These are phyloP conservation scores for Elongisporangium undulatum DNA, from an alignment of 352 stramenopile species.

Conservation along the genomic window DNA sequence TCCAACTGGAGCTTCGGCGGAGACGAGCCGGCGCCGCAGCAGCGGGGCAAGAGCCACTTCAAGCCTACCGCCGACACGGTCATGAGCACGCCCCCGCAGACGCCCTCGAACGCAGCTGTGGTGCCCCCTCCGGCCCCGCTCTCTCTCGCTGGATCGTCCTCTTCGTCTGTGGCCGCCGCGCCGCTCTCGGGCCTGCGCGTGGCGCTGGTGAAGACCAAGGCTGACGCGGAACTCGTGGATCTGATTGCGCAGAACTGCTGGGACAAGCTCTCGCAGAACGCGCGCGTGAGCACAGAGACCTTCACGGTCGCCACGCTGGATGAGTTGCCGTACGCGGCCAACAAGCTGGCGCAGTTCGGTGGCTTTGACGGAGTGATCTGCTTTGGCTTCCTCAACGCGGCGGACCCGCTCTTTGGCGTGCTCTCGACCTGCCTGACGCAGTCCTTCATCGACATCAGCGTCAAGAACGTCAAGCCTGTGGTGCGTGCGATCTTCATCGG, in stretches of 20 bases:
- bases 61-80: slow-evolving; percentile 15
- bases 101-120: slow-evolving; percentile 8
- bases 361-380: slow-evolving; percentile 74
- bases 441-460: slow-evolving; percentile 81
- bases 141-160: slow-evolving; percentile 5
- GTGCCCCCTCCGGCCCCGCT: slow-evolving; percentile 16
- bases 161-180: slow-evolving; percentile 1
- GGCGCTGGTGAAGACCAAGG: slow-evolving; percentile 72
- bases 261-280: slow-evolving; percentile 27
- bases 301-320: slow-evolving; percentile 70
- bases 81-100: slow-evolving; percentile 36
- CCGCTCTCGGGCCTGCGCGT: slow-evolving; percentile 30
- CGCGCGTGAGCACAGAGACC: slow-evolving; percentile 38
- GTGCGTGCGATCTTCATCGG: slow-evolving; percentile 76
- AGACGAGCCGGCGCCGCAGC: slow-evolving; percentile 22
- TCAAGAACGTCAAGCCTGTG: slow-evolving; percentile 75
- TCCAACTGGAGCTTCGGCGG: slow-evolving; percentile 75
- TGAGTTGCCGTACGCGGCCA: slow-evolving; percentile 77
- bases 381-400: slow-evolving; percentile 70
- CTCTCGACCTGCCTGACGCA: slow-evolving; percentile 54
- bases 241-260: slow-evolving; percentile 64
- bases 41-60: slow-evolving; percentile 13
- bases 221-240: slow-evolving; percentile 70
- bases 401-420: slow-evolving; percentile 58
- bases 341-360: slow-evolving; percentile 67